These are phyloP conservation scores for Trichophyton simii DNA, from an alignment of 2,329 filamentous ascomycete species.

Conservation along the genomic window DNA sequence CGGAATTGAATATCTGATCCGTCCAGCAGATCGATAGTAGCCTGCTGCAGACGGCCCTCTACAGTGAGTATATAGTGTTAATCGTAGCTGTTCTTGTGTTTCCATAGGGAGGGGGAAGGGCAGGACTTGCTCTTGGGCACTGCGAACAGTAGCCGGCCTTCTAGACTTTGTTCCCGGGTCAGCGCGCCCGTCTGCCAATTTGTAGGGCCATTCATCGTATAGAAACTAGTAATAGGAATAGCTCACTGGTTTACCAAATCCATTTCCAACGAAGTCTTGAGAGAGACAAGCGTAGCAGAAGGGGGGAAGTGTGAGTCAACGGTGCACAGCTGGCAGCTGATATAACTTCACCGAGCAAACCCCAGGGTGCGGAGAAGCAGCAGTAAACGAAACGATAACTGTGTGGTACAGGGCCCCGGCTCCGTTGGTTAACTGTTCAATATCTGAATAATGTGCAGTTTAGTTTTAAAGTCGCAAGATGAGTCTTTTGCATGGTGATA, in stretches of 20 bases:
- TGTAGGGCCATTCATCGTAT: not conserved
- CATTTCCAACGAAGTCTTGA: constrained; percentile 27
- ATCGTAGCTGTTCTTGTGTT: constrained; percentile 62
- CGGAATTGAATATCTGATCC: constrained; percentile 95
- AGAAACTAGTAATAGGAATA: not conserved
- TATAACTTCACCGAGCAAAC: not conserved
- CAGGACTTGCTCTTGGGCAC: constrained; percentile 83
- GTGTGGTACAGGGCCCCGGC: not conserved
- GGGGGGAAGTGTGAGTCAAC: not conserved
- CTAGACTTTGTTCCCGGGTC: constrained; percentile 50
- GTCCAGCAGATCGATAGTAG: constrained; percentile 77
- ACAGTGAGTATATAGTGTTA: constrained; percentile 11
- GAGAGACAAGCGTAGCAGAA: not conserved
- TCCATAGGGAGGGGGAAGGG: constrained; percentile 52
- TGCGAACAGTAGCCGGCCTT: constrained; percentile 86
- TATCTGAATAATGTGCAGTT: not conserved
- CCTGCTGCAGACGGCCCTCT: constrained; percentile 89
- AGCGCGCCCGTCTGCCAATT: constrained; percentile 1
- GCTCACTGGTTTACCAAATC: constrained; percentile 52
- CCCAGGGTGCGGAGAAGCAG: not conserved
- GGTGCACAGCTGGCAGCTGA: not conserved
- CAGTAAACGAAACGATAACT: not conserved
- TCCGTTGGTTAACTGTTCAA: not conserved
- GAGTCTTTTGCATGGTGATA: no score
- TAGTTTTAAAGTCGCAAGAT: not conserved